Evolutionary conservation across 805 yeast species (phyloP), one percentile per base, ranked within the genome.

Genomic region (Nakazawaea laoshanensis): DNA sequence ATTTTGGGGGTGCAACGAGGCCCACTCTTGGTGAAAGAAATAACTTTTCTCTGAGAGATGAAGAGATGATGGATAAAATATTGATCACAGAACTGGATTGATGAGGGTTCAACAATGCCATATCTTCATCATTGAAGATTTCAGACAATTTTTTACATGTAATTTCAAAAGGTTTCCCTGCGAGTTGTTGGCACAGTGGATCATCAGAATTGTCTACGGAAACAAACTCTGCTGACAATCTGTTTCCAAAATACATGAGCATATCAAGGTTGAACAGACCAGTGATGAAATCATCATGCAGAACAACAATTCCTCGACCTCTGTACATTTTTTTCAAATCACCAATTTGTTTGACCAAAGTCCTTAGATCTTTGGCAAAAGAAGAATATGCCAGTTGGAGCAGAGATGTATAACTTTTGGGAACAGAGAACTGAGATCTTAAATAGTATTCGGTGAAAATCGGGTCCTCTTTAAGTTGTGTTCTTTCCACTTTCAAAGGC

Each of bases 301-400:
- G 19, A 9, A 32, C 10, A 26, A 27, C 30, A 6, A 32, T 16
- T 19, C 35, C 29, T 21, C 30, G 21, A 4, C 35, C 35, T 14
- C 35, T 17, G 29, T 32, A 32, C 26, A 32, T 27, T 7, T 14
- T 20, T 5, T 27, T 17, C 11, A 21, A 11, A 3, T 18, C 27
- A 4, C 14, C 15, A 4, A 11, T 11, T n/a, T n/a, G n/a, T 7
- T 19, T 14, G 9, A 28, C 15, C 10, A 28, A 13, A 5, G 17
- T 9, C 9, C 7, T 19, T n/a, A 28, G 8, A 28, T 28, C 31
- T 11, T 9, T 20, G 4, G 20, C 10, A 16, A 28, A 28, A 28
- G n/a, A n/a, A n/a, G n/a, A n/a, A n/a, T n/a, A n/a, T n/a, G n/a
- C n/a, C n/a, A n/a, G n/a, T n/a, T n/a, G n/a, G n/a, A n/a, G n/a